phyloP scores from a whole-genome alignment of 2,329 filamentous ascomycete genomes.

The Fusarium pseudocircinatum region DNA sequence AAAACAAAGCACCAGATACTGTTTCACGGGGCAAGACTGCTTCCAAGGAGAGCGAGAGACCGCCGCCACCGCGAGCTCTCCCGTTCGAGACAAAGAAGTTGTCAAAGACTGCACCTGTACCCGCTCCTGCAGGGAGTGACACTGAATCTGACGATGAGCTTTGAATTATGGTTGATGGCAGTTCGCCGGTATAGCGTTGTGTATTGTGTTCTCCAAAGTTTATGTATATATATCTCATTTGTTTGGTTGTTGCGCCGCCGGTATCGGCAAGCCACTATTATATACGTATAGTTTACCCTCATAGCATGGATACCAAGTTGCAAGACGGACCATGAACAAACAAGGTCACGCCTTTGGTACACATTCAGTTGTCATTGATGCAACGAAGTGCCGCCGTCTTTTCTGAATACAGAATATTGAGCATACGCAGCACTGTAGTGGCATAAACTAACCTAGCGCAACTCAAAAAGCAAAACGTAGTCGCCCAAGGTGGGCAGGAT shows the following conservation, averaged over 20 bases:
- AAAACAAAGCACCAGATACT: conserved; percentile 1
- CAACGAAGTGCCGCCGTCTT: background rate
- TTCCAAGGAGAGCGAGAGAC: conserved; percentile 36
- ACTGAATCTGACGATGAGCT: conserved; percentile 68
- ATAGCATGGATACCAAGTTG: background rate
- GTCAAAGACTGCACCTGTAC: conserved; percentile 39
- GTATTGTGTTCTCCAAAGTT: background rate
- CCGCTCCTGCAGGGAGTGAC: conserved; percentile 52
- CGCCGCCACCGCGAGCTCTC: conserved; percentile 53
- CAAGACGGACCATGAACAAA: background rate
- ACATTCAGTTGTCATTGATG: background rate
- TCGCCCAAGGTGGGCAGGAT: background rate
- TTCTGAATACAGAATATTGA: background rate
- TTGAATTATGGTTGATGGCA: conserved; percentile 44
- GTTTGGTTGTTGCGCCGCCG: background rate
- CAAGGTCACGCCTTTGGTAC: background rate
- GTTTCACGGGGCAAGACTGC: conserved; percentile 12
- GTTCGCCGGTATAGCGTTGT: background rate
- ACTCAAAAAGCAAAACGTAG: background rate
- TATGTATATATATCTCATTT: background rate
- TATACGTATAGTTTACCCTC: background rate
- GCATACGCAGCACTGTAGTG: background rate
- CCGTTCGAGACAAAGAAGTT: conserved; percentile 56
- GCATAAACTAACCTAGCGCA: background rate
- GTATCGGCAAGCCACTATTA: background rate